Evolutionary conservation across 208 protist genomes (phyloP).

Genomic region (Trypanosoma cruzi): DNA sequence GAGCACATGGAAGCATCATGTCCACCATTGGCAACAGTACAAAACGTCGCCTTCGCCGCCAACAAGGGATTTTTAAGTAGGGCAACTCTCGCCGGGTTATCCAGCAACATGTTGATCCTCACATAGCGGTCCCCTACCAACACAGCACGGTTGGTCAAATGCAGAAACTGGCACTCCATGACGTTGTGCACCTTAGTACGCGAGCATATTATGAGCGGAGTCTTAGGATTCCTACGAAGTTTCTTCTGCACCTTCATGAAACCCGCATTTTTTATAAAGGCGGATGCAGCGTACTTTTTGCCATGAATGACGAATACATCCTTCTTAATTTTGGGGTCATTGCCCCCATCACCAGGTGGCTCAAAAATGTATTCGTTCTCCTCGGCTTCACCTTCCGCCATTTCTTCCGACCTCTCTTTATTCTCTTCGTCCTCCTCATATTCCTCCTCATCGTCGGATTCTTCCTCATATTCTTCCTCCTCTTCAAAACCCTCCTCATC

Average conservation of each 20-base stretch:
- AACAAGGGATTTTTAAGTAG: constrained; percentile 49
- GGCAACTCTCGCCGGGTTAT: constrained; percentile 48
- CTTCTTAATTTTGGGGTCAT: constrained; percentile 18
- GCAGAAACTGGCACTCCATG: constrained; percentile 55
- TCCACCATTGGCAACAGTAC: constrained; percentile 23
- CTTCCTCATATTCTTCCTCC: constrained; percentile 22
- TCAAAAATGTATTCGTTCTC: constrained; percentile 26
- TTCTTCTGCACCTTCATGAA: constrained; percentile 39
- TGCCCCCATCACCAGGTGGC: neutral
- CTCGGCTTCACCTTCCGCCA: constrained; percentile 34
- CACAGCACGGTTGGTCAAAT: constrained; percentile 67
- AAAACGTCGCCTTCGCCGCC: constrained; percentile 47
- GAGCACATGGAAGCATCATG: constrained; percentile 46
- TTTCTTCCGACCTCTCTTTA: constrained; percentile 23
- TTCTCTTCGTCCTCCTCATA: constrained; percentile 31
- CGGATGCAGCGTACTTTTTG: constrained; percentile 46
- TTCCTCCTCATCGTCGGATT: constrained; percentile 22
- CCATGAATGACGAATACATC: constrained; percentile 31
- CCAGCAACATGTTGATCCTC: constrained; percentile 72
- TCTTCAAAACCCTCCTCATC: constrained; percentile 8
- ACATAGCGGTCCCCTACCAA: constrained; percentile 69
- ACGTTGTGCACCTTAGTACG: constrained; percentile 51
- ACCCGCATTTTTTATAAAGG: constrained; percentile 66
- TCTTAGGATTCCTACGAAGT: constrained; percentile 53
- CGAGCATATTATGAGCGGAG: constrained; percentile 51